Evolutionary conservation across 371 early-diverging fungal species (phyloP).

Genomic region (Rozella allomycis): DNA sequence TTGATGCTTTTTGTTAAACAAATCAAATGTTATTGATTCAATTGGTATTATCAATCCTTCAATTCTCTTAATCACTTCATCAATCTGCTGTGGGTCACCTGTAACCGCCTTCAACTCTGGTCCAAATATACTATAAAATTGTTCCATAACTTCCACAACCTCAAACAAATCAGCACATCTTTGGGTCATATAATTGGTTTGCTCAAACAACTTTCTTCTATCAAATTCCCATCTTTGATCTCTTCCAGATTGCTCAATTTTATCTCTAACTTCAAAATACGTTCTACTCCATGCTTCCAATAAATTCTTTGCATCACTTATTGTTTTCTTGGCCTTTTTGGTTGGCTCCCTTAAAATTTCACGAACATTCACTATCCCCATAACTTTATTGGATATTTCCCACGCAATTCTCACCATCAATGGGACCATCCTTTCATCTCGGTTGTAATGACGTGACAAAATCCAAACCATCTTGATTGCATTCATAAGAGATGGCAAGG

Average conservation of each 20-base stretch:
- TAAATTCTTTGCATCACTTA: constrained; percentile 21
- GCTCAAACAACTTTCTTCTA: constrained; percentile 30
- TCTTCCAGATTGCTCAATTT: constrained; percentile 31
- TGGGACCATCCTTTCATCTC: constrained; percentile 37
- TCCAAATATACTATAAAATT: constrained; percentile 35
- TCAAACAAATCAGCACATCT: constrained; percentile 28
- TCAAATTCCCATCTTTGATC: constrained; percentile 42
- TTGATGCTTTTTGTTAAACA: constrained; percentile 27
- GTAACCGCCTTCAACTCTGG: constrained; percentile 37
- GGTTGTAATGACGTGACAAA: constrained; percentile 34
- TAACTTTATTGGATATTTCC: constrained; percentile 29
- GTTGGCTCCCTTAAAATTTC: constrained; percentile 22
- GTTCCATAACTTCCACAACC: constrained; percentile 32
- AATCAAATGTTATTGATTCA: constrained; percentile 26
- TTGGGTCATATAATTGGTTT: constrained; percentile 31
- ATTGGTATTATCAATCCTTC: constrained; percentile 29
- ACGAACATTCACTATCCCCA: constrained; percentile 20
- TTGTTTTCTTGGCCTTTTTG: constrained; percentile 17
- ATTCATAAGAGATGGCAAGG: constrained; percentile 25
- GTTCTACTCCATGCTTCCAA: constrained; percentile 28
- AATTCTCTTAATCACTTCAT: constrained; percentile 34
- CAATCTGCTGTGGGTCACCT: constrained; percentile 33
- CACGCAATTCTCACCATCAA: constrained; percentile 32
- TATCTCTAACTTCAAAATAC: constrained; percentile 32
- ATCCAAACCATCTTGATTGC: constrained; percentile 40